Evolutionary conservation across 345 rosid species (phyloP).

Genomic region (Eucalyptus tenuipes): DNA sequence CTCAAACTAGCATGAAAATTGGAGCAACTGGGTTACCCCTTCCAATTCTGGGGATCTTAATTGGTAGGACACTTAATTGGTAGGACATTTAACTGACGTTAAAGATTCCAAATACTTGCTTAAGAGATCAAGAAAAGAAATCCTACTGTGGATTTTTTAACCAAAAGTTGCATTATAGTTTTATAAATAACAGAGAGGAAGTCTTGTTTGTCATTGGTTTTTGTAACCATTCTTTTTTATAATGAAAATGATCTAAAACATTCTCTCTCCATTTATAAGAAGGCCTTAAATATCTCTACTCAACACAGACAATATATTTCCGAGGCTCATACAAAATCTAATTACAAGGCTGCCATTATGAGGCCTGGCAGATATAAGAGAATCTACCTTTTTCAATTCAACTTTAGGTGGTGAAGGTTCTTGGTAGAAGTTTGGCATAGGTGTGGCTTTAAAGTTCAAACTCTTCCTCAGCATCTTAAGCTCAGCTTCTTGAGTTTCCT

Average conservation of each 20-base stretch:
- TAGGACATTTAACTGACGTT: background rate
- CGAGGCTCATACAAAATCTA: background rate
- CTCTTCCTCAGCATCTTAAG: slow-evolving; percentile 77
- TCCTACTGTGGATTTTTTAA: background rate
- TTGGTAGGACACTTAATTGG: background rate
- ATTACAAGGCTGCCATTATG: background rate
- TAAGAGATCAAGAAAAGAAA: background rate
- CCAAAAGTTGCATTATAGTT: background rate
- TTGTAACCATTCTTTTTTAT: background rate
- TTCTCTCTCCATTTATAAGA: background rate
- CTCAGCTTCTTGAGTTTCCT: slow-evolving; percentile 98
- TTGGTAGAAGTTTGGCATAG: slow-evolving; percentile 95
- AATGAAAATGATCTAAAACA: background rate
- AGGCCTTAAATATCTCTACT: background rate
- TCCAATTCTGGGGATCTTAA: background rate
- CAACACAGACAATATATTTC: background rate
- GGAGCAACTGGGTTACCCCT: background rate
- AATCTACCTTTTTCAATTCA: slow-evolving; percentile 74
- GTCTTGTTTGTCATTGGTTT: background rate
- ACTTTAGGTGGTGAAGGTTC: slow-evolving; percentile 80
- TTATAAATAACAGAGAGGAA: background rate
- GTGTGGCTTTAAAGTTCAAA: slow-evolving; percentile 89
- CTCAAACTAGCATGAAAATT: background rate
- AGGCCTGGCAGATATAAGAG: background rate
- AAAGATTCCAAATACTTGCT: background rate